These are phyloP conservation scores for Phanerodontia chrysosporium DNA, from an alignment of 768 basidiomycete genomes.

Conservation along the genomic window DNA sequence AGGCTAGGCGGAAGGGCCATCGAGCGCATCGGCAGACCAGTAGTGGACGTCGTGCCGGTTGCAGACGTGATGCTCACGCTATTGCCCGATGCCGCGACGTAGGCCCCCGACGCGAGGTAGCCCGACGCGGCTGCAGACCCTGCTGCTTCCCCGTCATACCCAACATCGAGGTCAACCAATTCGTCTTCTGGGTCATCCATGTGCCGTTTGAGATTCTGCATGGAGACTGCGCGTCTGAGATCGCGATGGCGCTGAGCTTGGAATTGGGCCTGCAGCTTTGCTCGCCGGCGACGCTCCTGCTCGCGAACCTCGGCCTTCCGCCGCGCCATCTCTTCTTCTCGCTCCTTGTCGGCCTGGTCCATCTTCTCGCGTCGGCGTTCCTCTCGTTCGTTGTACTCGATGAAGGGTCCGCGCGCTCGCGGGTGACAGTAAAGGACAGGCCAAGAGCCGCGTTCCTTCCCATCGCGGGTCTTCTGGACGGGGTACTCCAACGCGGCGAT, in stretches of 20 bases:
- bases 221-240: constrained; percentile 69
- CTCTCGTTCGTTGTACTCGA: constrained; percentile 72
- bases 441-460: constrained; percentile 60
- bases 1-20: constrained; percentile 50
- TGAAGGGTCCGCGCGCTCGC: constrained; percentile 66
- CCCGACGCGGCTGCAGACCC: constrained; percentile 69
- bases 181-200: constrained; percentile 38
- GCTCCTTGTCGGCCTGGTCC: constrained; percentile 28
- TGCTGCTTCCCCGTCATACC: constrained; percentile 22
- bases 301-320: constrained; percentile 37
- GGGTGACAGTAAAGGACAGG: constrained; percentile 82
- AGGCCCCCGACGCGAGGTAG: constrained; percentile 59
- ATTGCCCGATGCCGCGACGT: constrained; percentile 93
- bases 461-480: constrained; percentile 47
- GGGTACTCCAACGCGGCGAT: constrained; percentile 82
- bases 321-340: constrained; percentile 37
- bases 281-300: constrained; percentile 25
- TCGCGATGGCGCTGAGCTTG: constrained; percentile 44
- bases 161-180: constrained; percentile 37
- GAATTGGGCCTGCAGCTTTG: constrained; percentile 32
- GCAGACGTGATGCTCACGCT: constrained; percentile 90
- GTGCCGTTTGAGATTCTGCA: constrained; percentile 67
- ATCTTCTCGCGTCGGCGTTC: constrained; percentile 60
- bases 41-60: constrained; percentile 77
- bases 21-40: constrained; percentile 41